Conservation (phyloP, 176 grass and related monocot genomes). For the Oryza officinalis region DNA sequence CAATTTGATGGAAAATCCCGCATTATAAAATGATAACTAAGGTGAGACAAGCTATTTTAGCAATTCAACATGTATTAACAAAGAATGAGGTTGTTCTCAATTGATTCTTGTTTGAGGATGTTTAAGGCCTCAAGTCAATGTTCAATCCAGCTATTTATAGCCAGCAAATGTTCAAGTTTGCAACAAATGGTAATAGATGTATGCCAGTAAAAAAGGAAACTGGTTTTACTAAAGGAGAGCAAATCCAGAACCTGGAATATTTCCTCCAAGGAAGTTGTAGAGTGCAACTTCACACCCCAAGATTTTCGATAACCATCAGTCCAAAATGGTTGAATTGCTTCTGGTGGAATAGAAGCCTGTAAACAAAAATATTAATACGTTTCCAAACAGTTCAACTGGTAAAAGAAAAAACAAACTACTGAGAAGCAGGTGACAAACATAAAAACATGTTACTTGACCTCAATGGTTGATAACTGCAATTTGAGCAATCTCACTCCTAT, state of each 20-base stretch:
- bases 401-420: slow-evolving; percentile 21
- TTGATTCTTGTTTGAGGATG: background rate
- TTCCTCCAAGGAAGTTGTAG: slow-evolving; percentile 63
- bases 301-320: slow-evolving; percentile 84
- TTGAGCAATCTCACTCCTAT: slow-evolving; percentile 80
- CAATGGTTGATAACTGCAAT: slow-evolving; percentile 69
- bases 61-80: slow-evolving; percentile 16
- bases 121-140: slow-evolving; percentile 30
- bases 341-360: slow-evolving; percentile 74
- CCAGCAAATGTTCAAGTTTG: slow-evolving; percentile 7
- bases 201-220: slow-evolving; percentile 12
- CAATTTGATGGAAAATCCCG: slow-evolving; percentile 17
- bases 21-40: slow-evolving; percentile 26
- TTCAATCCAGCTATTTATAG: slow-evolving; percentile 19
- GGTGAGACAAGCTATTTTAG: slow-evolving; percentile 1
- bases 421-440: slow-evolving; percentile 16
- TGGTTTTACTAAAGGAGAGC: slow-evolving; percentile 22
- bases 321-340: slow-evolving; percentile 87
- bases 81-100: background rate
- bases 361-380: slow-evolving; percentile 38
- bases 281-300: slow-evolving; percentile 80
- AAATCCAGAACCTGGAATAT: slow-evolving; percentile 62
- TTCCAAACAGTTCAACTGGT: slow-evolving; percentile 20
- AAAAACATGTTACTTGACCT: slow-evolving; percentile 52
- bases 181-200: slow-evolving; percentile 8